Evolutionary conservation across 148 eudicot species (phyloP).

Genomic region (Salicornia ramosissima): DNA sequence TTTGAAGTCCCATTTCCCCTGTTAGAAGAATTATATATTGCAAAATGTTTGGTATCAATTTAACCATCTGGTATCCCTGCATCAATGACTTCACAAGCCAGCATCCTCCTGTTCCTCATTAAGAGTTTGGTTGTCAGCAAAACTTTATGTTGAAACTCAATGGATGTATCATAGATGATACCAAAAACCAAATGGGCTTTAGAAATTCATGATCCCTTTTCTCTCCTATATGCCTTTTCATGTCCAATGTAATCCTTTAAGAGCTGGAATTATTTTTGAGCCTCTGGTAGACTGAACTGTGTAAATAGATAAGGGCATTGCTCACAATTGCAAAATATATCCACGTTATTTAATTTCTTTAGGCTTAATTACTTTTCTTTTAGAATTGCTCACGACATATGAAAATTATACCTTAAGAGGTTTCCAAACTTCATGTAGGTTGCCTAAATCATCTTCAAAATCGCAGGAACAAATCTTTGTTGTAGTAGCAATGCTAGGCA

Average conservation of each 20-base stretch:
- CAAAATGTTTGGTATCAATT: not conserved
- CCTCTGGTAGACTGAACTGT: not conserved
- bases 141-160: not conserved
- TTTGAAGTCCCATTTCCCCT: no score
- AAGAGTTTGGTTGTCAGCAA: not conserved
- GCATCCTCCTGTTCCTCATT: not conserved
- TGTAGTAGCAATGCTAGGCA: no score
- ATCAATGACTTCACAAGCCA: not conserved
- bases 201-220: not conserved
- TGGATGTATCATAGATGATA: not conserved
- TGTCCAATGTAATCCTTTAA: not conserved
- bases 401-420: no score
- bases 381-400: no score
- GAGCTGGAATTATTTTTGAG: not conserved
- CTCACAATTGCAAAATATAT: no score
- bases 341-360: no score
- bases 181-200: not conserved
- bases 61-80: not conserved
- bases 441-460: no score
- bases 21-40: no score
- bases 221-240: not conserved
- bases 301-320: not conserved
- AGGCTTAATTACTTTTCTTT: no score
- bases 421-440: no score
- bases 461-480: no score